These are phyloP conservation scores for Hansenula anomala DNA, from an alignment of 1,139 yeast species.

Conservation along the genomic window DNA sequence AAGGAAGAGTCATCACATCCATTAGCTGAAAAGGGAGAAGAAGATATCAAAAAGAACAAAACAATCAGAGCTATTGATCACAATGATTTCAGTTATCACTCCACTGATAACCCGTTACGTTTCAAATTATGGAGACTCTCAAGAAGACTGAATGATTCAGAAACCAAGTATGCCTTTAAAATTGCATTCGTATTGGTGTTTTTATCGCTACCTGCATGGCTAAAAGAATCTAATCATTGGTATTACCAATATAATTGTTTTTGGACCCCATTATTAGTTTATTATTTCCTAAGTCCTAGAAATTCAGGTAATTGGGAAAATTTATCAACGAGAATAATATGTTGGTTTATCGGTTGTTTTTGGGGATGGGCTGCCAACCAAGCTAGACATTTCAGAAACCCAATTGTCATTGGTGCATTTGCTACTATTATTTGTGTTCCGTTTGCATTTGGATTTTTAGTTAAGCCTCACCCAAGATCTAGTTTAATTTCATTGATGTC, in stretches of 20 bases:
- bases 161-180: slow-evolving; percentile 39
- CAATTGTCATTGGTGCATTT: slow-evolving; percentile 36
- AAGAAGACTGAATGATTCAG: slow-evolving; percentile 30
- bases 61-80: slow-evolving; percentile 32
- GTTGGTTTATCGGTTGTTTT: slow-evolving; percentile 35
- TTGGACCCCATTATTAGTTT: slow-evolving; percentile 38
- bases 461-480: slow-evolving; percentile 33
- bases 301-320: slow-evolving; percentile 39
- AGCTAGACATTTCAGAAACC: slow-evolving; percentile 31
- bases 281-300: slow-evolving; percentile 32
- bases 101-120: slow-evolving; percentile 28
- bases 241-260: slow-evolving; percentile 36
- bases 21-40: no score
- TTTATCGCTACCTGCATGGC: slow-evolving; percentile 39
- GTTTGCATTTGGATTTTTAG: slow-evolving; percentile 30
- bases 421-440: slow-evolving; percentile 32
- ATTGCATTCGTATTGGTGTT: slow-evolving; percentile 31
- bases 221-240: slow-evolving; percentile 34
- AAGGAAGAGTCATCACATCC: no score
- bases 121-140: slow-evolving; percentile 33
- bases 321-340: slow-evolving; percentile 27
- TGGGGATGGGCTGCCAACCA: slow-evolving; percentile 43
- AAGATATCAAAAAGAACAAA: slow-evolving; percentile 4
- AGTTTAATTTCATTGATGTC: slow-evolving; percentile 35
- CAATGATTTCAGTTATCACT: slow-evolving; percentile 32